Base-by-base conservation (phyloP, 768 basidiomycete genomes). In the Lactarius sp. region DNA sequence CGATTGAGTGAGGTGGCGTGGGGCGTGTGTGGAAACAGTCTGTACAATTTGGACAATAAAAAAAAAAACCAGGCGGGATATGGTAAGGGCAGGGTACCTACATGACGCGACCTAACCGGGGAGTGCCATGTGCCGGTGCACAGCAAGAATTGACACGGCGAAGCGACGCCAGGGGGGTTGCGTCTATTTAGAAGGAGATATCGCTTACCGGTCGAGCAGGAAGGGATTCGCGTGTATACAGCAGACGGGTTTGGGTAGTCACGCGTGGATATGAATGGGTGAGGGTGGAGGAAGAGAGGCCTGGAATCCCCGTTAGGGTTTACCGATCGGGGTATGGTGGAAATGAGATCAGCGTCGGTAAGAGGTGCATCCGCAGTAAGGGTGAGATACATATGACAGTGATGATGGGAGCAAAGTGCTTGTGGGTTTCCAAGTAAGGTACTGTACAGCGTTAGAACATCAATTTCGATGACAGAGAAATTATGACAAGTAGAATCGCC, bases 181-280 rank as follows among this genome's bases (percentile, higher is more conserved):
- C 18, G 18, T 44, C 59, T 16, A 27, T 33, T 42, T 60, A 42
- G 50, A 59, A 60, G 52, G 59, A 34, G 59, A 60, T 60, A 60
- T 52, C 41, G 51, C 51, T 60, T 59, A 59, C 16, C 33, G 22
- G 37, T 18, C 16, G 16, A 22, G 33, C 9, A 16, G 20, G 14
- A 36, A 18, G 37, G 20, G 56, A 57, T 57, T 56, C 54, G 37
- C 52, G 37, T 54, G 36, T 39, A 12, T 8, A 7, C 2, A 14
- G 13, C 41, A 41, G 41, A 41, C 12, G 41, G 41, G 2, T 41
- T 31, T 49, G n/a, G 22, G 16, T 33, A 52, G 33, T 31, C 27
- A 52, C 31, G 31, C 51, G 42, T 27, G 39, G 13, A 44, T 18
- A 18, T 5, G 47, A 27, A 9, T 22, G 47, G 9, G 27, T 3